Evolutionary conservation across 1,284 basidiomycete genomes (phyloP).

Genomic region (Ceratobasidium sp.): DNA sequence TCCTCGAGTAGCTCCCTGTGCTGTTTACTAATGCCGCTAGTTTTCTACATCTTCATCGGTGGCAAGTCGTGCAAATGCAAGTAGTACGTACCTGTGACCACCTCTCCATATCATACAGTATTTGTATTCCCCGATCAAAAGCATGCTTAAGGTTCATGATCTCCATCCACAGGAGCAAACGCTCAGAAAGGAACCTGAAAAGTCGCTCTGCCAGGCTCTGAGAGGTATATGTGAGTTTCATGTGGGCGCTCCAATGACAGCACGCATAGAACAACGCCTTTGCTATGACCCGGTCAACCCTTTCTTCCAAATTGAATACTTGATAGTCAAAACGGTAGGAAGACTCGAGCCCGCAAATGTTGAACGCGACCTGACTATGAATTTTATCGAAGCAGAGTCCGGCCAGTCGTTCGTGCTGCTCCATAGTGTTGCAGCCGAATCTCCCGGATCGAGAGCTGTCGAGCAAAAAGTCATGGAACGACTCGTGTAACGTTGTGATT

Average conservation of each 20-base stretch:
- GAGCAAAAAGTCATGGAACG: background rate
- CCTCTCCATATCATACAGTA: background rate
- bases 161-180: no score
- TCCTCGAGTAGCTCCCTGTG: background rate
- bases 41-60: background rate
- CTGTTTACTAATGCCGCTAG: background rate
- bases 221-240: background rate
- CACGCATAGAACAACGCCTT: background rate
- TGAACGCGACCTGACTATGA: constrained; percentile 3
- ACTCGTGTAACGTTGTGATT: background rate
- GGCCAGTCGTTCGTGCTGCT: background rate
- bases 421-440: background rate
- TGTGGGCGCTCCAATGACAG: constrained; percentile 1
- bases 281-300: background rate
- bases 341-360: constrained; percentile 16
- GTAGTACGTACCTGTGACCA: background rate
- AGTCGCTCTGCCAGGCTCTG: background rate
- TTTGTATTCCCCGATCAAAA: background rate
- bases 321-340: constrained; percentile 3
- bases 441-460: background rate
- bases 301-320: background rate
- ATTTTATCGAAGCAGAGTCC: background rate
- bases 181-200: no score
- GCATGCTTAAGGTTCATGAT: constrained; percentile 6
- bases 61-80: background rate